Conservation (phyloP, 371 early-diverging fungal genomes). For the Rhizopus microsporus region DNA sequence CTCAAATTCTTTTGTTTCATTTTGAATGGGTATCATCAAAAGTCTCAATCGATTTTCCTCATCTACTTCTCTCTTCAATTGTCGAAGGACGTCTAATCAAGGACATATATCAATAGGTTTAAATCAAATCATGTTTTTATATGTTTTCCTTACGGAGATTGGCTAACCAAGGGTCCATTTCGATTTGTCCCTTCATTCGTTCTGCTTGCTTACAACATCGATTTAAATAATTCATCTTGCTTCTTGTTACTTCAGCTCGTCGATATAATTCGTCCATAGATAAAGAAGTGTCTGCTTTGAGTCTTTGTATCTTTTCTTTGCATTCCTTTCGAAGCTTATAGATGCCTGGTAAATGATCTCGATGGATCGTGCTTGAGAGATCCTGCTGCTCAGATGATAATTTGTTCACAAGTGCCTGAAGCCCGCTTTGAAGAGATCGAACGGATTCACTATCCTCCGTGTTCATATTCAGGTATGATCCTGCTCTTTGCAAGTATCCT, state of each 20-base stretch:
- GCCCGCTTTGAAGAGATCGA: constrained; percentile 27
- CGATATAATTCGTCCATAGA: constrained; percentile 38
- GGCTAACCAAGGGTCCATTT: constrained; percentile 45
- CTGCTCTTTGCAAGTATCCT: constrained; percentile 28
- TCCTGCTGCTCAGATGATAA: constrained; percentile 34
- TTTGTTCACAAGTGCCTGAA: constrained; percentile 31
- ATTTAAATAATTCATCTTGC: constrained; percentile 34
- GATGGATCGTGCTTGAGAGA: constrained; percentile 25
- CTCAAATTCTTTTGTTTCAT: constrained; percentile 33
- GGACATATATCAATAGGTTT: constrained; percentile 4
- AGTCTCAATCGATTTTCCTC: constrained; percentile 44
- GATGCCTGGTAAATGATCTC: constrained; percentile 26
- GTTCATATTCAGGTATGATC: constrained; percentile 19
- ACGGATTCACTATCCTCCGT: constrained; percentile 3
- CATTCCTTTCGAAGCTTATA: constrained; percentile 31
- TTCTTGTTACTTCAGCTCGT: constrained; percentile 39
- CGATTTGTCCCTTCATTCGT: constrained; percentile 17
- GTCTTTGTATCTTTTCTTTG: constrained; percentile 33
- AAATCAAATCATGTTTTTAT: too few species aligned
- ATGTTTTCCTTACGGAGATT: constrained; percentile 34
- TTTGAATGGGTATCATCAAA: constrained; percentile 41
- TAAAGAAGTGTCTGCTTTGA: constrained; percentile 31
- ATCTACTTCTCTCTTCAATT: constrained; percentile 44
- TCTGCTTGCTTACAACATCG: constrained; percentile 36
- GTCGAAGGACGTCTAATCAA: constrained; percentile 38